Base-by-base conservation (phyloP, 192 early-diverging fungal species). In the Coemansia sp. region DNA sequence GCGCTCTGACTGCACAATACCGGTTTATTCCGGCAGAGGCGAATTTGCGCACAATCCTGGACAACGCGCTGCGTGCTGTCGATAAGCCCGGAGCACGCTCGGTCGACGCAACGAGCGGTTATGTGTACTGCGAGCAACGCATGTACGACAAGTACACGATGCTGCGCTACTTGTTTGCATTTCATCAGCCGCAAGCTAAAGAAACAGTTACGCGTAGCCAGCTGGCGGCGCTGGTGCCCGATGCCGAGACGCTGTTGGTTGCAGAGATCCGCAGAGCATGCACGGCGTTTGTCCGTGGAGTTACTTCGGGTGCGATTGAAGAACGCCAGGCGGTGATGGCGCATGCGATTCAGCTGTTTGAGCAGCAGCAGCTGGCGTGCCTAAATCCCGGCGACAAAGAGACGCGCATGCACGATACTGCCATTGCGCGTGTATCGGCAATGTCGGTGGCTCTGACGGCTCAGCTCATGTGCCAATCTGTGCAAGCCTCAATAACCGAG, bases 161-260 rank as follows among this genome's bases (percentile, higher is more conserved):
- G 15, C 60, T 79, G 70, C 66, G 76, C 38, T 79, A 64, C 21
- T 37, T 73, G n/a, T 73, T 79, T 61, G 70, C 76, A 9, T 15
- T 59, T 24, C 50, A 65, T 48, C 67, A 59, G 51, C 70, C 69
- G 1, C 54, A 50, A 8, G 10, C 57, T 9, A 29, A 24, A 2
- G 58, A 29, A 0, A 19, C 48, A 9, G 41, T 55, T 7, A 19
- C n/a, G 2, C 19, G 23, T 11, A 3, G 10, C 5, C 53, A 29
- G 25, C 3, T 39, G 25, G 19, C 54, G 32, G 25, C 37, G 37
- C 52, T 70, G 19, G 21, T 61, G 4, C 21, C 41, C 4, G 60
- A 56, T 17, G 51, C 50, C 54, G 69, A 68, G 43, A 61, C 53
- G 5, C 53, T 57, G 43, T 53, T 77, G 29, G 35, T 23, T 0